Percentiles rank a stretch among this genome's conserved stretches.
phyloP scores from a whole-genome alignment of 106 monocot species.

The Dioscorea zingiberensis region DNA sequence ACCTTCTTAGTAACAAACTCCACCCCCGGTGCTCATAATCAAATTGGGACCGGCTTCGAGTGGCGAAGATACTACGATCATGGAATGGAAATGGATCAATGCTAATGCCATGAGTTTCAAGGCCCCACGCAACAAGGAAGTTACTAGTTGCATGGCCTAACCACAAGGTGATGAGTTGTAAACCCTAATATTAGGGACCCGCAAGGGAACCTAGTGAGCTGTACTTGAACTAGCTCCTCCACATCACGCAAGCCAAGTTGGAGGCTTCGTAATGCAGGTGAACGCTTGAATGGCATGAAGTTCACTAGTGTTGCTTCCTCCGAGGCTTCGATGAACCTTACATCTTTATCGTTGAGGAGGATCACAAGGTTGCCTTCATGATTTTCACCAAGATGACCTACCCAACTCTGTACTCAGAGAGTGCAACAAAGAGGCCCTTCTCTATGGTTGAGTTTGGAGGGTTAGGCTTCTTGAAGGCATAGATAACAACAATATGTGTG shows the following conservation, averaged over 20 bases:
- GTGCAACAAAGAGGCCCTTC: conserved; percentile 19
- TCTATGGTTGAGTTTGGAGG: conserved; percentile 16
- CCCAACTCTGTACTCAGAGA: conserved; percentile 27
- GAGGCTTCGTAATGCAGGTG: no score
- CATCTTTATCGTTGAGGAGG: no score
- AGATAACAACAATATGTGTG: no score
- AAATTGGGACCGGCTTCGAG: conserved; percentile 15
- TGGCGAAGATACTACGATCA: conserved; percentile 15
- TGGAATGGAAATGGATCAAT: no score
- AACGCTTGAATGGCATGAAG: no score
- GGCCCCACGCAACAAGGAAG: conserved; percentile 43
- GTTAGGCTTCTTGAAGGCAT: conserved; percentile 15
- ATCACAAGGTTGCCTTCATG: conserved; percentile 1
- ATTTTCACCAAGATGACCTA: conserved; percentile 15
- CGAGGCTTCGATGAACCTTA: no score
- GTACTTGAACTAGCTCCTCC: no score
- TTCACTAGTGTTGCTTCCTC: no score
- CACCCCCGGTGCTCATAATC: conserved; percentile 18
- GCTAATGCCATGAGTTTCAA: conserved; percentile 24
- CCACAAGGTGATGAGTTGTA: conserved; percentile 32
- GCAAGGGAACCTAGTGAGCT: conserved; percentile 33
- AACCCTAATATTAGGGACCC: conserved; percentile 30
- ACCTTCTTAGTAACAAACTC: conserved; percentile 11
- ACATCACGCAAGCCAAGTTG: no score
- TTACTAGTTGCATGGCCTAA: conserved; percentile 16